phyloP scores from a whole-genome alignment of 202 grass and related monocot species.

The Tripidium arundinaceum region DNA sequence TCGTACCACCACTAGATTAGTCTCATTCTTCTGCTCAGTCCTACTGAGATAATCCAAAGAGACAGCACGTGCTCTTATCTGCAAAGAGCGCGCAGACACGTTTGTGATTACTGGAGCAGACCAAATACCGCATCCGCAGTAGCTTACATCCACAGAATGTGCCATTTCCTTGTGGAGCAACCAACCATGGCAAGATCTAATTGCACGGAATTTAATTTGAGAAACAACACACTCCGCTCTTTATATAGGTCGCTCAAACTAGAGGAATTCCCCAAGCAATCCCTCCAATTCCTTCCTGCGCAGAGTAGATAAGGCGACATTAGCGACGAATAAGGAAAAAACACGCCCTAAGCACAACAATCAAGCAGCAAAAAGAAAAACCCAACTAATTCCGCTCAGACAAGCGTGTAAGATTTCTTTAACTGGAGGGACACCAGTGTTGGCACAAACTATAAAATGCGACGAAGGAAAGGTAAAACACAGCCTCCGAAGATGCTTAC shows the following conservation, averaged over 20 bases:
- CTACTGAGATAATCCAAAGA: conserved; percentile 33
- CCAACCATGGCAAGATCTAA: conserved; percentile 23
- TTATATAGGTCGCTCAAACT: neutral
- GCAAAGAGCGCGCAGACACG: neutral
- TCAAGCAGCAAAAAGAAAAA: neutral
- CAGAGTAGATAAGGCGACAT: neutral
- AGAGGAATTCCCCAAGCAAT: neutral
- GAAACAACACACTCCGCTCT: too few relatives aligned
- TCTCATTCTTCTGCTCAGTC: conserved; percentile 34
- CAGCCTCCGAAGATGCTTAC: neutral
- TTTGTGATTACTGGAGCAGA: conserved; percentile 7
- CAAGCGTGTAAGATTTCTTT: too few relatives aligned
- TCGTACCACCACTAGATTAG: conserved; percentile 18
- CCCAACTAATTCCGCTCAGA: neutral
- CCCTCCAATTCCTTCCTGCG: too few relatives aligned
- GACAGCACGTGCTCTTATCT: conserved; percentile 9
- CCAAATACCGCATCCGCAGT: conserved; percentile 24
- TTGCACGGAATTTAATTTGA: neutral
- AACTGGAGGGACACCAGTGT: neutral
- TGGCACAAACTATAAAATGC: neutral
- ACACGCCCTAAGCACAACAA: neutral
- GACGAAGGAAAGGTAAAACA: neutral
- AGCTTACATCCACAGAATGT: conserved; percentile 6
- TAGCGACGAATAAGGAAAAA: neutral
- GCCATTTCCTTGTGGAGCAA: conserved; percentile 14